Evolutionary conservation across 805 yeast species (phyloP), one percentile per base, ranked within the genome.

Genomic region (Zygosaccharomyces rouxii): DNA sequence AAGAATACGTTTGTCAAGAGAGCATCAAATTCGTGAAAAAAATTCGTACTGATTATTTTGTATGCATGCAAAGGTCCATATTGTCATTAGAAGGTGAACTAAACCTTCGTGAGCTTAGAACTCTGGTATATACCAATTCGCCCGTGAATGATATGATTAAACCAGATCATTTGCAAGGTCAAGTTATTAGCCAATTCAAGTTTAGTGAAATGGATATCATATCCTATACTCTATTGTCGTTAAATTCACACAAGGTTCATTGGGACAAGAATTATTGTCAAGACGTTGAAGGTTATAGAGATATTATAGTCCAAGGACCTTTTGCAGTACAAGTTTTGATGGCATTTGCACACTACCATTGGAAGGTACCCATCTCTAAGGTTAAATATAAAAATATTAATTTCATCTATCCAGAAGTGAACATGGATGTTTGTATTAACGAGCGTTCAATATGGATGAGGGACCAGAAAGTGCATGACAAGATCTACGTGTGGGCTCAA

Each of bases 211-310:
- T 66, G 68, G 46, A 59, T 71, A 6, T 72, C 79, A 35, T 71
- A 54, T 70, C 88, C 52, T 86, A 81, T 67, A 82, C 92, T 39
- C 84, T 87, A 10, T 64, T 94, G 46, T 83, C 94, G 1, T 83
- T 82, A 68, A 92, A 92, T 63, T 74, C 95, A 3, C 99, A 92
- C 66, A 75, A 77, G 49, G 87, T 92, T 35, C 99, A 92, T 67
- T 83, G 81, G 64, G 86, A 87, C 59, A 62, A 65, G 5, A 54
- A 54, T 0, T 87, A 86, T 62, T 75, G 88, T 6, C 55, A 46
- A 3, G 48, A 60, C 0, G 58, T 57, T 2, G 98, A 92, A 59
- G 73, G 77, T 0, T 78, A 88, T 43, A 81, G 83, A 0, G 71
- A 72, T 30, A 64, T 83, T 0, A 68, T 92, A 0, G 82, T 84